Conservation (phyloP, 2,329 filamentous ascomycete genomes). For the Aspergillus floridensis region DNA sequence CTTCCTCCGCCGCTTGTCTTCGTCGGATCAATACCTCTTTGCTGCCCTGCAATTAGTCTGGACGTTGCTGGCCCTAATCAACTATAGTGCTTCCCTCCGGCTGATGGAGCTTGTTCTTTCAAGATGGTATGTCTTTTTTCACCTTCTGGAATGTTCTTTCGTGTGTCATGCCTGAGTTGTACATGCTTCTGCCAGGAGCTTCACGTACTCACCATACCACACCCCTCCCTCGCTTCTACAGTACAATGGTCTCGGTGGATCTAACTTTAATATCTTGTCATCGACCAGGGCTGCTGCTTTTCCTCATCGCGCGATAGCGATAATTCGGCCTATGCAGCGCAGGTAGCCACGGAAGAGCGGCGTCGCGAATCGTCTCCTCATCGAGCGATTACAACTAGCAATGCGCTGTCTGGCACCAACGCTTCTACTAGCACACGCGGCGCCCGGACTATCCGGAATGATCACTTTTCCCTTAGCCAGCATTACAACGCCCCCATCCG, state of each 20-base stretch:
- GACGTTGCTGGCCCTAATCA: background rate
- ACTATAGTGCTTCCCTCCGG: background rate
- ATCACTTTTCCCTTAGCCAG: conserved; percentile 43
- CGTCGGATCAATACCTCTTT: background rate
- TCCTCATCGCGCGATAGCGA: conserved; percentile 37
- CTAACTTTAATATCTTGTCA: background rate
- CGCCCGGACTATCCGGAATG: conserved; percentile 11
- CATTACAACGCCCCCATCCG: conserved; percentile 70
- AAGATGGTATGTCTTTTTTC: background rate
- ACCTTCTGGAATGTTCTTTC: background rate
- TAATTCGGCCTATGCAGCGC: conserved; percentile 24
- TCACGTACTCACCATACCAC: background rate
- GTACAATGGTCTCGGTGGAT: background rate
- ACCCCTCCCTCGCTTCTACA: background rate
- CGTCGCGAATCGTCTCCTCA: conserved; percentile 20
- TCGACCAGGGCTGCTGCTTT: conserved; percentile 40
- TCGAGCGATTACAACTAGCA: conserved; percentile 13
- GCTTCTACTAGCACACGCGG: conserved; percentile 16
- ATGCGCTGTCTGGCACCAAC: conserved; percentile 14
- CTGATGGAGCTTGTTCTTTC: conserved; percentile 6
- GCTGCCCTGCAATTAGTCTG: background rate
- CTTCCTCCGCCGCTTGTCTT: conserved; percentile 1
- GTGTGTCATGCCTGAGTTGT: background rate
- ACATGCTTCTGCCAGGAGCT: background rate
- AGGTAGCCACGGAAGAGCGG: conserved; percentile 24